phyloP scores from a whole-genome alignment of 495 filamentous ascomycete genomes.

The Cudoniella acicularis region DNA sequence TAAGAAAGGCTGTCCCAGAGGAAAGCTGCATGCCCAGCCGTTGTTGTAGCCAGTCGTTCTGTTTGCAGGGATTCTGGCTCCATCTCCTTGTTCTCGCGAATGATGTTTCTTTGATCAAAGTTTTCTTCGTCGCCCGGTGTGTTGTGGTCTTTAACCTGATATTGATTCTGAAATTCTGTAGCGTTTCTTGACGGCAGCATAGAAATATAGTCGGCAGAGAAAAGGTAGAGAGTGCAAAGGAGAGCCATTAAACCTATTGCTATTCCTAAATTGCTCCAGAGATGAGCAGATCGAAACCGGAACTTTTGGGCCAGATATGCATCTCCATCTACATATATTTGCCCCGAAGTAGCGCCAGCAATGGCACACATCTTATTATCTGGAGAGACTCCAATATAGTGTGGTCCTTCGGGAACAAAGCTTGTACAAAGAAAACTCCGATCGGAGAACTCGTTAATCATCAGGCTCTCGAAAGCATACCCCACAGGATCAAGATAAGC shows the following conservation, averaged over 20 bases:
- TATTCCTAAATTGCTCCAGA: slow-evolving; percentile 58
- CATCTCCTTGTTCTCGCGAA: neutral
- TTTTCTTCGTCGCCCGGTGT: slow-evolving; percentile 65
- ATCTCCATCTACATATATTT: slow-evolving; percentile 56
- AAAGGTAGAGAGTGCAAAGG: too few relatives aligned
- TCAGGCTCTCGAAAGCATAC: slow-evolving; percentile 65
- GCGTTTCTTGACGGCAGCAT: slow-evolving; percentile 49
- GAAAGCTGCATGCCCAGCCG: slow-evolving; percentile 50
- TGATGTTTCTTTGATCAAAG: slow-evolving; percentile 52
- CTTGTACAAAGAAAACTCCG: slow-evolving; percentile 38
- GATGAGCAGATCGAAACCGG: slow-evolving; percentile 42
- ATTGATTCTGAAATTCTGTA: too few relatives aligned
- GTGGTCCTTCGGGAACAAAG: slow-evolving; percentile 18
- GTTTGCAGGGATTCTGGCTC: neutral
- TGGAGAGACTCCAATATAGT: neutral
- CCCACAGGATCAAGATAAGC: slow-evolving; percentile 71
- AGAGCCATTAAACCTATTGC: slow-evolving; percentile 56
- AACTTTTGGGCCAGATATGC: slow-evolving; percentile 52
- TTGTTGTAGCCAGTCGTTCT: too few relatives aligned
- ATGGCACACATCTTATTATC: slow-evolving; percentile 43
- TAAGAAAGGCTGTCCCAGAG: slow-evolving; percentile 83
- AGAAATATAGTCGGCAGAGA: slow-evolving; percentile 49
- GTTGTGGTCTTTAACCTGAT: too few relatives aligned
- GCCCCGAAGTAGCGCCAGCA: slow-evolving; percentile 59
- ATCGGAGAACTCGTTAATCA: slow-evolving; percentile 60